Base-by-base conservation (phyloP, 768 basidiomycete genomes). In the Auriscalpium vulgare region DNA sequence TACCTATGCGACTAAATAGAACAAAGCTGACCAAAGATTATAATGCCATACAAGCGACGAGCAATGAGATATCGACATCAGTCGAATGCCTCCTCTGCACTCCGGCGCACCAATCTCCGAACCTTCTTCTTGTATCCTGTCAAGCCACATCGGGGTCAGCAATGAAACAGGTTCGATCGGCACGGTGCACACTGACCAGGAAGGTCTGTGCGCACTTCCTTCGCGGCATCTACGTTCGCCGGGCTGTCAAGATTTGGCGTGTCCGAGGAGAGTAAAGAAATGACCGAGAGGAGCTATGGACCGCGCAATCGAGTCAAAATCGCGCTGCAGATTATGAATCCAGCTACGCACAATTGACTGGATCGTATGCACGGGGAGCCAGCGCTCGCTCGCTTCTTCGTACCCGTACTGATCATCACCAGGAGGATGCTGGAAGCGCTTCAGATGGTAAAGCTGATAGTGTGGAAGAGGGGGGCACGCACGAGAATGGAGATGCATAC, bases 401-500 rank as follows among this genome's bases (percentile, higher is more conserved):
- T 95, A 97, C 10, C 95, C 89, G 63, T 89, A 97, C 69, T 97
- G 90, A 71, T 99, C 95, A 40, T 95, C 91, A 36, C 94, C 95
- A 0, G 95, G 95, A 37, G 90, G 84, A 66, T 98, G 95, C 92
- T 97, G 62, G 1, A 51, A 6, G 36, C 52, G 46, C 21, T 43
- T 54, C 43, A 40, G 21, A 44, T 62, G 17, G 61, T 35, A 23
- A 29, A 36, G 45, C 36, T 23, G 53, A 61, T 23, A 61, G 46
- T 37, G 46, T 40, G 29, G 40, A 11, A 35, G 38, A 8, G 14
- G 38, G 21, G n/a, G 51, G 54, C 38, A 69, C 82, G 67, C 59
- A 88, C 89, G 65, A 99, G 78, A 65, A 99, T 98, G 49, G 95
- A 97, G 54, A 99, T 90, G 74, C 95, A 99, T 48, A 99, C 95